These are phyloP conservation scores for Rhodamnia rubescens DNA, from an alignment of 345 rosid species.

Conservation along the genomic window DNA sequence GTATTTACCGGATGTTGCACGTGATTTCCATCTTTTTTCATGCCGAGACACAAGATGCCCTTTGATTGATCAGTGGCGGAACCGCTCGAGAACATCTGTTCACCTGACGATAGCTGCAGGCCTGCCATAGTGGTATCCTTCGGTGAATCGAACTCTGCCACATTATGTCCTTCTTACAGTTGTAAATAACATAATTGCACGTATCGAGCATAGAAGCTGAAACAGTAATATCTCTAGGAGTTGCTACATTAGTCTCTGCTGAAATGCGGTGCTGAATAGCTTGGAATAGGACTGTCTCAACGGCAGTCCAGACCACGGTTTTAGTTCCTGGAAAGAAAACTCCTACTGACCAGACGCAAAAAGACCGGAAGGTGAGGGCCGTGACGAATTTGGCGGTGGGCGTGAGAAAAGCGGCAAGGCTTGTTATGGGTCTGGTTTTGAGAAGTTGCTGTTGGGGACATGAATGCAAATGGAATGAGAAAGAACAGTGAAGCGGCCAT, in stretches of 20 bases:
- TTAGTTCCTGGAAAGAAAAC: background rate
- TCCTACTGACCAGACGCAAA: background rate
- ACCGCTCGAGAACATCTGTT: background rate
- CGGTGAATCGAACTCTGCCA: background rate
- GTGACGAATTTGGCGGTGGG: background rate
- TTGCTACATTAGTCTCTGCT: background rate
- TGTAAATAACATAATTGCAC: background rate
- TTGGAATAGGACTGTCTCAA: background rate
- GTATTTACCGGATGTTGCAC: background rate
- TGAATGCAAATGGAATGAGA: background rate
- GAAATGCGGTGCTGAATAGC: background rate
- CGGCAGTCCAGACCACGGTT: background rate
- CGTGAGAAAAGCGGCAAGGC: background rate
- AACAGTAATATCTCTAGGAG: background rate
- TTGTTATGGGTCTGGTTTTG: background rate
- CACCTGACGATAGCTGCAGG: background rate
- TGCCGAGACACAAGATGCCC: background rate
- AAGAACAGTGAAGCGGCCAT: background rate
- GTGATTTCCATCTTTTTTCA: background rate
- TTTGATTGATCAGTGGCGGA: background rate
- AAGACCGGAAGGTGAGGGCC: background rate
- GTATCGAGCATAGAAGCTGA: background rate
- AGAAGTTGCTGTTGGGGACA: background rate
- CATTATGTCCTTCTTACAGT: background rate
- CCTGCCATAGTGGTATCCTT: background rate